Evolutionary conservation across 495 filamentous ascomycete genomes (phyloP), one percentile per base, ranked within the genome.

Genomic region (Articulospora tetracladia): DNA sequence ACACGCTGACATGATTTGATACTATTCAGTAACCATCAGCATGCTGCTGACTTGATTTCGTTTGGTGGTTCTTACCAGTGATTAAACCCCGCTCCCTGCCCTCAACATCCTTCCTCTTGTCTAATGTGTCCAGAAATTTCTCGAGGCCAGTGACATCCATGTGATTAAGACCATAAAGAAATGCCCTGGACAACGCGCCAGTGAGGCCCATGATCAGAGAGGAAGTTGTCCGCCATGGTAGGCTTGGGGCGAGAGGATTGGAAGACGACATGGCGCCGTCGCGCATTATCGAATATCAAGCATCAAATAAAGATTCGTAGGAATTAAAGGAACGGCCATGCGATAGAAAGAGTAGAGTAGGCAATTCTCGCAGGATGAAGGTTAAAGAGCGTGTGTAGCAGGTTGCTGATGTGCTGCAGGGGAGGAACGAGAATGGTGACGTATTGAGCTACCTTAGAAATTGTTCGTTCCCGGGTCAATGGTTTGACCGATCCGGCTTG

Each of bases 1-100:
- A 98, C 94, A 98, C 88, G 75, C 90, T 92, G 62, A 91, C 82
- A 73, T 98, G 94, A 72, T 98, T 98, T 28, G 90, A 96, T 10
- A 98, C 94, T 96, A 66, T 67, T 49, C 46, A 41, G 15, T 41
- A 25, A 54, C 2, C 23, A 30, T 30, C 15, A 27, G 20, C 25
- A 28, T 3, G 15, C 12, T 12, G 22, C 12, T 20, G 17, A 28
- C 25, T 17, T n/a, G n/a, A 30, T 20, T 23, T 30, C 28, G 6
- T 17, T 20, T 3, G 17, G 13, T 1, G 12, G 55, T 11, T 52
- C 27, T 17, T 78, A 96, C 93, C 91, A 66, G 93, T 98, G 60
- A 98, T 79, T 61, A 97, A 78, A 26, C 93, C 93, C 67, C 84
- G 83, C 59, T 84, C 75, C 64, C 93, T 83, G 62, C 78, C 77